phyloP scores from a whole-genome alignment of 2,329 filamentous ascomycete genomes.

The Phyllosticta citribraziliensis region DNA sequence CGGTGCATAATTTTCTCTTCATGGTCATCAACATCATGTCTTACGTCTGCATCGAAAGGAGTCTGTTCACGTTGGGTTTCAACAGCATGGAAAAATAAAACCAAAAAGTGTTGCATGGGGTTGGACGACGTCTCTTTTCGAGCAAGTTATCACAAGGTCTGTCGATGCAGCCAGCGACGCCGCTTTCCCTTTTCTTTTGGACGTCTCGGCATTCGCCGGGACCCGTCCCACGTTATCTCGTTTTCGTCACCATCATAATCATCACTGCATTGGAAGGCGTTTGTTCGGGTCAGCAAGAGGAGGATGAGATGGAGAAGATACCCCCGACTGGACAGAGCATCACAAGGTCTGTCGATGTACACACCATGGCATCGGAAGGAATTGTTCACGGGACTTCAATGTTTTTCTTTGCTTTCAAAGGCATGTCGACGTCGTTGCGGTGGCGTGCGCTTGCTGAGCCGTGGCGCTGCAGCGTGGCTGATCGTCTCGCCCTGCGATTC shows the following conservation, averaged over 20 bases:
- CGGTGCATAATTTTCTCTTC: not conserved
- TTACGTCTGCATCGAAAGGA: not conserved
- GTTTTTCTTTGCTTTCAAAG: not conserved
- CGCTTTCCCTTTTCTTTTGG: not conserved
- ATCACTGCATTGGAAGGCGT: not conserved
- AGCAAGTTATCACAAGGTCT: constrained; percentile 6
- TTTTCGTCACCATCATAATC: not conserved
- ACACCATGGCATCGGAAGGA: not conserved
- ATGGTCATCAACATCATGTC: too few relatives aligned
- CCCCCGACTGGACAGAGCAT: not conserved
- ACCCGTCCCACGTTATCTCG: not conserved
- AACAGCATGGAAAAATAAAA: not conserved
- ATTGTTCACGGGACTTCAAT: not conserved
- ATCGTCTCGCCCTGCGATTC: not conserved
- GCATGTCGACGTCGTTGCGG: not conserved
- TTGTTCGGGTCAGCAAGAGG: not conserved
- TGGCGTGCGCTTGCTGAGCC: not conserved
- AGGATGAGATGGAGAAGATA: not conserved
- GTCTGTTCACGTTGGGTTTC: not conserved
- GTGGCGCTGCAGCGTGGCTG: not conserved
- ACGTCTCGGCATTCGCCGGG: not conserved
- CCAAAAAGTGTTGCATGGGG: not conserved
- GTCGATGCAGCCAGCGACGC: not conserved
- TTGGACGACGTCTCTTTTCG: not conserved
- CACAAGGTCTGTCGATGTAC: not conserved